Conservation (phyloP, 2,329 filamentous ascomycete genomes). For the Leptodontidium sp. region DNA sequence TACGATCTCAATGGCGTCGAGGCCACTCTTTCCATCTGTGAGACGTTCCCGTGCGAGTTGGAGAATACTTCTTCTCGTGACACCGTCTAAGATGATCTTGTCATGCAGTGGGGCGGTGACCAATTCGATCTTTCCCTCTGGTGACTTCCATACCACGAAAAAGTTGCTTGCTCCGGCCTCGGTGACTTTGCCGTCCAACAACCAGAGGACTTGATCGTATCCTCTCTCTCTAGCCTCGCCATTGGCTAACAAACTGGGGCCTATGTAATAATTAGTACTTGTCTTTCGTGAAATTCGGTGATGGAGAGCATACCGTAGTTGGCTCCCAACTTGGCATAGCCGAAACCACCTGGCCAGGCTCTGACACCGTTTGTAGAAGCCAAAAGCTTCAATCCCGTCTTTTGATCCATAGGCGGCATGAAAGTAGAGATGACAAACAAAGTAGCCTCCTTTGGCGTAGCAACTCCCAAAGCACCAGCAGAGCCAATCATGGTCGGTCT, state of each 20-base stretch:
- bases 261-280: not conserved
- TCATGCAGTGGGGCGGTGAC: constrained; percentile 86
- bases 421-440: constrained; percentile 81
- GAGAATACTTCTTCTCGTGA: constrained; percentile 83
- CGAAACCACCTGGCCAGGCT: constrained; percentile 93
- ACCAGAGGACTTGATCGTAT: constrained; percentile 92
- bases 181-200: constrained; percentile 84
- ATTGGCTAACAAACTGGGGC: constrained; percentile 78
- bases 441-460: constrained; percentile 81
- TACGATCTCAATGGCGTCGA: constrained; percentile 71
- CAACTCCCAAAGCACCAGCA: constrained; percentile 80
- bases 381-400: constrained; percentile 74
- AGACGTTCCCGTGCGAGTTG: constrained; percentile 74
- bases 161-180: constrained; percentile 95
- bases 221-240: constrained; percentile 76
- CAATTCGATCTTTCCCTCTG: constrained; percentile 71
- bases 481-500: constrained; percentile 84
- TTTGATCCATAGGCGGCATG: constrained; percentile 64
- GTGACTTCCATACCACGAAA: constrained; percentile 80
- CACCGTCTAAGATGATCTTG: constrained; percentile 84
- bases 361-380: constrained; percentile 84
- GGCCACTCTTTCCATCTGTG: constrained; percentile 45
- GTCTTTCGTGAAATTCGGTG: not conserved
- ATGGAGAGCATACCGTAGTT: constrained; percentile 72
- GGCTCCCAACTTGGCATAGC: constrained; percentile 89